Base-by-base conservation (phyloP, 805 yeast genomes). In the Henningerozyma blattae region DNA sequence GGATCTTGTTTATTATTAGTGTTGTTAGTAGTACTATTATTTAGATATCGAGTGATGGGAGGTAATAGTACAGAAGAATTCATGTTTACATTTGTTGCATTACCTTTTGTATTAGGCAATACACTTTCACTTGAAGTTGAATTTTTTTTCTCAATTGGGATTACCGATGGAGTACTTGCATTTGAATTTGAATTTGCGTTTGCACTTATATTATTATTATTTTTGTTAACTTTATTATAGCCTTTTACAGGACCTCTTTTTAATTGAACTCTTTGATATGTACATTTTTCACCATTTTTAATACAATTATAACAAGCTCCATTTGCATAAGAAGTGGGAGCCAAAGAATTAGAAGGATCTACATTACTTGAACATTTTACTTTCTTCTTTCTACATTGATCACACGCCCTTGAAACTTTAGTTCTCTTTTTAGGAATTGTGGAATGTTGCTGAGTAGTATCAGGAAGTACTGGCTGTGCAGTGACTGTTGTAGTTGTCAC, bases 161-260 rank as follows among this genome's bases (percentile, higher is more conserved):
- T n/a, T 4, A 26, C 13, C 12, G 22, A 26, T 18, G 30, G 9
- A 15, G 31, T 5, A 14, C 24, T 13, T 22, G n/a, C 26, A 26
- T 25, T n/a, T n/a, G n/a, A n/a, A n/a, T n/a, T n/a, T n/a, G n/a
- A n/a, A n/a, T n/a, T n/a, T 15, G 24, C n/a, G 22, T 9, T n/a
- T 14, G 18, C 27, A 17, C 9, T 28, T 19, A 26, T 28, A 22
- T 15, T 16, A 22, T 18, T n/a, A 22, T 34, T 4, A 22, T 31
- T 34, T 13, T 28, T 29, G 12, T 16, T 12, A 35, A 62, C 70
- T 32, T 67, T 56, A n/a, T 65, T 61, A 42, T 72, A 77, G 1
- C 89, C 89, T 47, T 79, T 81, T 1, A 79, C 67, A 0, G 93
- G 93, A 0, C 93, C 93, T 44, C 93, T 59, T 45, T 81, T 81